Evolutionary conservation across 192 early-diverging fungal species (phyloP), one percentile per base, ranked within the genome.

Genomic region (Mortierella claussenii): DNA sequence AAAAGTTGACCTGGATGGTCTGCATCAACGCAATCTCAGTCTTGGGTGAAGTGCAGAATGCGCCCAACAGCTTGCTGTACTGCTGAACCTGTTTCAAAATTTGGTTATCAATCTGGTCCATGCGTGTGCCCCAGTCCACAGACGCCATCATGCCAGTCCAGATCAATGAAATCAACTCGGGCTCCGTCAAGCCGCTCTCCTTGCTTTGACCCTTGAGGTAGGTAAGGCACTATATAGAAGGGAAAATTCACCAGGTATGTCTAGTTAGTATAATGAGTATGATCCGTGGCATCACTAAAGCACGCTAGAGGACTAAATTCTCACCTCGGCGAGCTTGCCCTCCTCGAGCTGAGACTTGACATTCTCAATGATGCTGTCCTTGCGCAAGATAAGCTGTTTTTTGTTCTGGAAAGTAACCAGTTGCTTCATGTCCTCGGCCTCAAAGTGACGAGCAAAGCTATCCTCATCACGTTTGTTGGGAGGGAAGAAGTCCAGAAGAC

Each of bases 401-500:
- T 89, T 91, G 49, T 84, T 89, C 73, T 92, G 89, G 83, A 91
- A 92, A 45, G 90, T 92, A 28, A 93, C 91, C 24, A 98, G 78
- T 52, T 89, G 86, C 79, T 95, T 94, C 89, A 98, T 88, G 40
- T 94, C 95, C 70, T 96, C 91, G 48, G 89, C 93, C 79, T 95
- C 93, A 84, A 97, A 97, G 82, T 98, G 95, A 44, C 92, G 91
- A 49, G 88, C 89, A 68, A 98, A 87, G 79, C 90, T 91, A 57
- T 96, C 94, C 60, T 92, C 91, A 70, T 91, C 88, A 65, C 95
- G 89, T 82, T 96, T 96, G 80, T 89, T 93, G 48, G 89, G 89
- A 46, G 97, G 97, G 86, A 97, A 97, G 60, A 98, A 96, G 49
- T 95, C 93, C 54, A 89, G 79, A 40, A 98, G 87, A 56, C 87